Conservation (phyloP, 1,284 basidiomycete species). For the Melanopsichium pennsylvanicum region DNA sequence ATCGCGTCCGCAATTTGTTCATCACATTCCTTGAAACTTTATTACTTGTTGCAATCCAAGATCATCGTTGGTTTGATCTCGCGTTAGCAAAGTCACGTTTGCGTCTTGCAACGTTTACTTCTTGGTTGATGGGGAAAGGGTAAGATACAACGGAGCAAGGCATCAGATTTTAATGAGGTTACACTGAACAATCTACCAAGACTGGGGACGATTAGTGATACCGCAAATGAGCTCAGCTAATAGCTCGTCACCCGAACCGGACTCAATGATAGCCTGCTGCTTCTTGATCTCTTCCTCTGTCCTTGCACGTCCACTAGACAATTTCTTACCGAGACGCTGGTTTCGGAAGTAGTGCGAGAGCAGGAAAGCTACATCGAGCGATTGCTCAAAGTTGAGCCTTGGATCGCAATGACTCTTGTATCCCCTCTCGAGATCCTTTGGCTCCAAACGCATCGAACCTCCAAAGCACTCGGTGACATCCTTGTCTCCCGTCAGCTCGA, state of each 20-base stretch:
- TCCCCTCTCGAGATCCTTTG: constrained; percentile 69
- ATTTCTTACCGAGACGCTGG: constrained; percentile 42
- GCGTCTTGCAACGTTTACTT: no score
- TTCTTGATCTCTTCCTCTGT: constrained; percentile 37
- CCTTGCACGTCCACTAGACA: not conserved
- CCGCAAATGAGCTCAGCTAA: constrained; percentile 41
- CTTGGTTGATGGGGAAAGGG: no score
- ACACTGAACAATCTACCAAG: not conserved
- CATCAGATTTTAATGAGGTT: no score
- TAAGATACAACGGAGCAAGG: no score
- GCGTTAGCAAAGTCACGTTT: no score
- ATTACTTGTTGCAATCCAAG: not conserved
- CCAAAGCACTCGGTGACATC: constrained; percentile 78
- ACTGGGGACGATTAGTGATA: constrained; percentile 32
- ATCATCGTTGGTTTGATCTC: not conserved
- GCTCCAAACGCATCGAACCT: constrained; percentile 71
- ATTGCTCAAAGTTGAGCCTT: constrained; percentile 71
- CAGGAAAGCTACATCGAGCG: constrained; percentile 66
- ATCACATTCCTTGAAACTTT: not conserved
- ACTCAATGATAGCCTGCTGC: constrained; percentile 42
- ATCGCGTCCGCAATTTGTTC: no score
- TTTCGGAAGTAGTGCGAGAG: constrained; percentile 57
- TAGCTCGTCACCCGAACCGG: constrained; percentile 42
- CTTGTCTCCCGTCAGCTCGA: constrained; percentile 95
- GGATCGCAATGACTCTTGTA: constrained; percentile 67